These are phyloP conservation scores for Trichosporon ovoides DNA, from an alignment of 1,284 basidiomycete species.

Conservation along the genomic window DNA sequence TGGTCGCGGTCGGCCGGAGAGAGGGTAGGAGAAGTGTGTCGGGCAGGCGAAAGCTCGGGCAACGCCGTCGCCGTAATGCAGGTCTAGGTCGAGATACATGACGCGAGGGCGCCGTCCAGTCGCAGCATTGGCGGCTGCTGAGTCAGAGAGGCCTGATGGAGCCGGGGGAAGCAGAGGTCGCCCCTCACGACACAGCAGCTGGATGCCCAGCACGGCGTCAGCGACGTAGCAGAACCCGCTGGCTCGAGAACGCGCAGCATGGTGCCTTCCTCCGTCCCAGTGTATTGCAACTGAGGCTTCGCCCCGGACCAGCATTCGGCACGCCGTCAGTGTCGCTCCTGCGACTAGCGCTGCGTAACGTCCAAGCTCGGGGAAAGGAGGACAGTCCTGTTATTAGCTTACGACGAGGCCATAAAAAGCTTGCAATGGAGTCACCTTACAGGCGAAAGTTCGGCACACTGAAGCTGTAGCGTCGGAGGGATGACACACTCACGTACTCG, in stretches of 20 bases:
- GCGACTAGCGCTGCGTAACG: conserved; percentile 67
- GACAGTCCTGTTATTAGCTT: conserved; percentile 66
- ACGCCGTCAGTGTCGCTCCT: conserved; percentile 70
- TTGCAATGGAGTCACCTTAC: too few species aligned
- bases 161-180: conserved; percentile 11
- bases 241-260: conserved; percentile 58
- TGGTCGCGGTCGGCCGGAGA: conserved; percentile 49
- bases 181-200: conserved; percentile 29
- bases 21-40: conserved; percentile 14
- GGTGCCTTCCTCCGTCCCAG: conserved; percentile 70
- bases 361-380: conserved; percentile 63
- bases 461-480: too few species aligned
- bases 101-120: conserved; percentile 59
- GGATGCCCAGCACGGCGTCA: conserved; percentile 74
- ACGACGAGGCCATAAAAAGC: too few species aligned
- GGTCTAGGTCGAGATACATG: conserved; percentile 85
- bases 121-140: too few species aligned
- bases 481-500: conserved; percentile 60
- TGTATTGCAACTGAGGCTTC: conserved; percentile 62
- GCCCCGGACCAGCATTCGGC: conserved; percentile 56
- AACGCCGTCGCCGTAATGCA: conserved; percentile 81
- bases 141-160: too few species aligned
- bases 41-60: conserved; percentile 63
- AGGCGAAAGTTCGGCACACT: too few species aligned
- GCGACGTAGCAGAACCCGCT: conserved; percentile 92